Evolutionary conservation across 495 filamentous ascomycete genomes (phyloP), one percentile per base, ranked within the genome.

Genomic region (Trypethelium eluteriae): DNA sequence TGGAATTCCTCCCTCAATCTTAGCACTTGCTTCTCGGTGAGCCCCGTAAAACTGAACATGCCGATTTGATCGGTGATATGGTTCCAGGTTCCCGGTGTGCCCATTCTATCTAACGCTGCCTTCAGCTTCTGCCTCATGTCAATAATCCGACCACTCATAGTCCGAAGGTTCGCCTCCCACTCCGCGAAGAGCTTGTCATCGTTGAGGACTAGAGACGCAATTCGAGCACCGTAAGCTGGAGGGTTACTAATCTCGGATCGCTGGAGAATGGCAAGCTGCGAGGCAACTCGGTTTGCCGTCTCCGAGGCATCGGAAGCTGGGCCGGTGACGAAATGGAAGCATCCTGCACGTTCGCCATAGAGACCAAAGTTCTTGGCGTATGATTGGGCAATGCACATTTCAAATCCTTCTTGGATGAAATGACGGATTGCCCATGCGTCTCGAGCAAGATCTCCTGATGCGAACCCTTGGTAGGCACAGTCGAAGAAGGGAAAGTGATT

Each of bases 331-430:
- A 91, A 94, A 76, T 99, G 94, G 88, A 98, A 99, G 72, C 90
- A 93, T 41, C 94, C 94, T 3, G 91, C 92, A 70, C 94, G 90
- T 82, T 99, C 88, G 69, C 93, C 93, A 76, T 99, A 99, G 32
- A 99, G 83, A 67, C 94, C 94, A 74, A 99, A 96, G 84, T 99
- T 99, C 84, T 99, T 98, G 68, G 94, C 93, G 76, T 96, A 99
- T 34, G 89, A 93, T 81, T 99, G 93, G 4, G 94, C 95, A 65
- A 98, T 84, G 72, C 92, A 89, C 39, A 97, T 84, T 82, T 99
- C 94, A 81, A 98, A 97, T 56, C 94, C 95, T 76, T 95, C 86
- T 72, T 91, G 86, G 74, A 97, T 81, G 74, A 99, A 99, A 81
- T 96, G 89, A 46, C 90, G 88, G 71, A 99, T 86, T 39, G 93